Percentiles rank a stretch among this genome's conserved stretches.
These are phyloP conservation scores for Solanum neorickii DNA, from an alignment of 257 asterid species.

Conservation along the genomic window DNA sequence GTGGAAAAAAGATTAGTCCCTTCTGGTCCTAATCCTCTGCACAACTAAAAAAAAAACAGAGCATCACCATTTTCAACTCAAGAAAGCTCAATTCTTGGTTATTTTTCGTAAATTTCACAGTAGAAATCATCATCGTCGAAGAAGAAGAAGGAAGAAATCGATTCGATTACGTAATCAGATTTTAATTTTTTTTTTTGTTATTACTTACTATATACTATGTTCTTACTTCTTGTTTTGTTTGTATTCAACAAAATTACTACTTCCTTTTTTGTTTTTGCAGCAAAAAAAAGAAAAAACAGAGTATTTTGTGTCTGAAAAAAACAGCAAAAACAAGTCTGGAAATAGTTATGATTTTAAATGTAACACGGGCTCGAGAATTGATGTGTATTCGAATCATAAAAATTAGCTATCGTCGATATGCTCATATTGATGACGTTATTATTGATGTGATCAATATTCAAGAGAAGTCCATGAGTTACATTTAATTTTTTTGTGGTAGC, in stretches of 20 bases:
- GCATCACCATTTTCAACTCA: not conserved
- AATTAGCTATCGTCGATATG: not conserved
- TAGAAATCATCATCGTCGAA: not conserved
- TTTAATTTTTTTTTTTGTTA: not conserved
- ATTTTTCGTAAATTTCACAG: not conserved
- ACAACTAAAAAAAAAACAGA: slow-evolving; percentile 27
- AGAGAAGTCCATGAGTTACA: slow-evolving; percentile 67
- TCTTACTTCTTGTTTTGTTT: not conserved
- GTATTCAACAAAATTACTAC: slow-evolving; percentile 14
- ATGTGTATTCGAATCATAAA: not conserved
- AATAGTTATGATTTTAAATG: slow-evolving; percentile 19
- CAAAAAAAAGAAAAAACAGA: not conserved
- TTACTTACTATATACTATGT: slow-evolving; percentile 4
- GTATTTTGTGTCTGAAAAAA: not conserved
- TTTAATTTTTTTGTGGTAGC: slow-evolving; percentile 16
- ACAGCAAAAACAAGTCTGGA: slow-evolving; percentile 62
- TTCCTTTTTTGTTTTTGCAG: slow-evolving; percentile 52
- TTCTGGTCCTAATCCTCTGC: slow-evolving; percentile 90
- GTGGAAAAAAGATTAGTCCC: slow-evolving; percentile 77
- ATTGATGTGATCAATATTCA: slow-evolving; percentile 10
- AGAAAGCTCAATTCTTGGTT: not conserved
- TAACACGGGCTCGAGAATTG: not conserved
- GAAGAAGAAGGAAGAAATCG: not conserved
- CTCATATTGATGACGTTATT: not conserved
- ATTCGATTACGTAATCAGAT: not conserved